Evolutionary conservation across 106 monocot species (phyloP).

Genomic region (Dendrobium catenatum): DNA sequence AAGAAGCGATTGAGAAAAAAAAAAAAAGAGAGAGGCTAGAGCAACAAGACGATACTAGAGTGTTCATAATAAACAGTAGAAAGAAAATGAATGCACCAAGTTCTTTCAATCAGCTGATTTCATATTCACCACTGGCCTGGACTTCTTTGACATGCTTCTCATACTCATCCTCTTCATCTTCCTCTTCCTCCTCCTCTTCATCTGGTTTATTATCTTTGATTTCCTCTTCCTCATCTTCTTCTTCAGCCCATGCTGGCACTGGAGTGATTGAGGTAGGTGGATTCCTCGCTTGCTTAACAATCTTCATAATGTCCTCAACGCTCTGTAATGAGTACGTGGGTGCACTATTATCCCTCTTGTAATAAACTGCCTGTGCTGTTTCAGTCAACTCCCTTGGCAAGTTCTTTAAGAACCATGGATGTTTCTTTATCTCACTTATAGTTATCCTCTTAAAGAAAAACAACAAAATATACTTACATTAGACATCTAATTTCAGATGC

Average conservation of each 20-base stretch:
- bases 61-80: neutral
- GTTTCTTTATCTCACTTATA: constrained; percentile 51
- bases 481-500: too few species aligned
- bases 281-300: constrained; percentile 38
- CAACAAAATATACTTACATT: too few species aligned
- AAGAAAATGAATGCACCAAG: neutral
- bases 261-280: constrained; percentile 23
- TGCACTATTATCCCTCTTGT: constrained; percentile 25
- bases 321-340: constrained; percentile 45
- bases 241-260: constrained; percentile 36
- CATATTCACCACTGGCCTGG: constrained; percentile 45
- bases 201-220: neutral
- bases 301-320: constrained; percentile 54
- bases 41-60: neutral
- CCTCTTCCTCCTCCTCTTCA: constrained; percentile 10
- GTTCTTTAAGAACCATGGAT: constrained; percentile 66
- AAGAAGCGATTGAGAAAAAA: neutral
- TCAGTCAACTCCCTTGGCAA: constrained; percentile 48
- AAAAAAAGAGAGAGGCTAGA: neutral
- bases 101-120: constrained; percentile 21
- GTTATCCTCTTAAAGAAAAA: constrained; percentile 37
- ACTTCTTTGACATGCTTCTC: constrained; percentile 44
- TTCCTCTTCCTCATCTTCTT: constrained; percentile 33
- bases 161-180: constrained; percentile 11
- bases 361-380: constrained; percentile 40